phyloP scores from a whole-genome alignment of 371 early-diverging fungal genomes.

The Mortierella sp. region DNA sequence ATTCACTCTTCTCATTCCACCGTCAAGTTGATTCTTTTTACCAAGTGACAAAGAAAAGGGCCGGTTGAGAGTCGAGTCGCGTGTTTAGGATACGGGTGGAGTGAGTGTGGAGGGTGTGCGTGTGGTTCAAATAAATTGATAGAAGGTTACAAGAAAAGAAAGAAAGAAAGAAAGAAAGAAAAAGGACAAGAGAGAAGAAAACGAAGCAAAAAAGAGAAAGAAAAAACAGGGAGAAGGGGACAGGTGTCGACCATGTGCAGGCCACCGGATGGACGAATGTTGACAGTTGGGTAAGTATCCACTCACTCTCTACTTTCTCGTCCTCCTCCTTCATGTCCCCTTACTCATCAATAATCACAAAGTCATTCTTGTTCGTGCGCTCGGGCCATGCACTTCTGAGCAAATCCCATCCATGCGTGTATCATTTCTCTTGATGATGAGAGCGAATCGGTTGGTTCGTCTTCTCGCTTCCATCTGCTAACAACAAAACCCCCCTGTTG shows the following conservation, averaged over 20 bases:
- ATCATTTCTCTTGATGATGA: not conserved
- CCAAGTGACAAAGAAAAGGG: not conserved
- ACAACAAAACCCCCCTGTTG: not conserved
- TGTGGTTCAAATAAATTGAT: not conserved
- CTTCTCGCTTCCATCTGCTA: not conserved
- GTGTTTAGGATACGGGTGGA: not conserved
- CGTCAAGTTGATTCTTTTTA: not conserved
- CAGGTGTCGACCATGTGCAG: constrained; percentile 1
- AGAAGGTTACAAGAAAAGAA: not conserved
- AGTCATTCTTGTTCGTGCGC: not conserved
- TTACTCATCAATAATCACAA: not conserved
- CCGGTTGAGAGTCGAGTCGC: not conserved
- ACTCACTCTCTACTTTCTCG: not conserved
- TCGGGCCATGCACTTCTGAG: constrained; percentile 7
- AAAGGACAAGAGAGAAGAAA: not conserved
- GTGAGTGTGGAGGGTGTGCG: not conserved
- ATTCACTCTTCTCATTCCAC: not conserved
- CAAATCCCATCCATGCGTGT: not conserved
- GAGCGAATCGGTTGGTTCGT: not conserved
- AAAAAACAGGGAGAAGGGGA: not conserved
- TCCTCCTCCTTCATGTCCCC: not conserved
- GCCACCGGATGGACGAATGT: constrained; percentile 8
- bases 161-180: not conserved
- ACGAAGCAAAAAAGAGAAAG: not conserved
- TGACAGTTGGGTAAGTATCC: not conserved